A percentile compares a stretch with the other conserved stretches of the same genome.
These are phyloP conservation scores for Pseudozyma flocculosa DNA, from an alignment of 1,284 basidiomycete species.

Conservation along the genomic window DNA sequence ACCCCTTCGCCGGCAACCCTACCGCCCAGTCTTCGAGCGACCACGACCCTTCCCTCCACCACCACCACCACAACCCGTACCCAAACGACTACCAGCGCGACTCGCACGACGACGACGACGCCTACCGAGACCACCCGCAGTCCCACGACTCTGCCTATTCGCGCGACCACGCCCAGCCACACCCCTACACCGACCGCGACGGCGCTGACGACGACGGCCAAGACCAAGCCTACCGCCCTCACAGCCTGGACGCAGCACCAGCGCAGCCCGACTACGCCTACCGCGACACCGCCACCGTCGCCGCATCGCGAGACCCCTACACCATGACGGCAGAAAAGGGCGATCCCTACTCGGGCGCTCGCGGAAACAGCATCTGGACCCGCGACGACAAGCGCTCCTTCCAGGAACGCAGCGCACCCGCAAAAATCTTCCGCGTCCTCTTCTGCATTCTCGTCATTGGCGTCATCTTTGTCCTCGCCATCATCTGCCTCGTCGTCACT, in stretches of 20 bases:
- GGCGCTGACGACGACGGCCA: slow-evolving; percentile 8
- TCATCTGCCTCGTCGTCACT: slow-evolving; percentile 43
- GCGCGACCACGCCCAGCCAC: too few species aligned
- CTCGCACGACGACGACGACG: too few species aligned
- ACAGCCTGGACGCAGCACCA: too few species aligned
- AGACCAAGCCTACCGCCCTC: slow-evolving; percentile 1
- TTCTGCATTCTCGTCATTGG: slow-evolving; percentile 45
- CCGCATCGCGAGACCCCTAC: too few species aligned
- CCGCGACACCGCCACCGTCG: slow-evolving; percentile 9
- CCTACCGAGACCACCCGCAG: too few species aligned
- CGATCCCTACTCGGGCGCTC: slow-evolving; percentile 15
- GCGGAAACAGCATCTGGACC: slow-evolving; percentile 50
- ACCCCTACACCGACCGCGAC: slow-evolving; percentile 5
- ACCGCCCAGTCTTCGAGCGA: slow-evolving; percentile 17
- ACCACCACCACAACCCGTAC: slow-evolving; percentile 5
- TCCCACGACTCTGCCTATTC: too few species aligned
- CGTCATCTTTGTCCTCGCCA: slow-evolving; percentile 41
- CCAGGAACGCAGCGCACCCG: slow-evolving; percentile 29
- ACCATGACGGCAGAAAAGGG: slow-evolving; percentile 19
- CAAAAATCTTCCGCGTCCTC: slow-evolving; percentile 45
- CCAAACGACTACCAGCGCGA: slow-evolving; percentile 9
- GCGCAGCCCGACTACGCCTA: slow-evolving; percentile 1
- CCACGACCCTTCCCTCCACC: slow-evolving; percentile 12
- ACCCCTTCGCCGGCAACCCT: slow-evolving; percentile 17
- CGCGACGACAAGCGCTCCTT: slow-evolving; percentile 47